Conservation (phyloP, 2,329 filamentous ascomycete genomes). For the Teratosphaeria zuluensis region DNA sequence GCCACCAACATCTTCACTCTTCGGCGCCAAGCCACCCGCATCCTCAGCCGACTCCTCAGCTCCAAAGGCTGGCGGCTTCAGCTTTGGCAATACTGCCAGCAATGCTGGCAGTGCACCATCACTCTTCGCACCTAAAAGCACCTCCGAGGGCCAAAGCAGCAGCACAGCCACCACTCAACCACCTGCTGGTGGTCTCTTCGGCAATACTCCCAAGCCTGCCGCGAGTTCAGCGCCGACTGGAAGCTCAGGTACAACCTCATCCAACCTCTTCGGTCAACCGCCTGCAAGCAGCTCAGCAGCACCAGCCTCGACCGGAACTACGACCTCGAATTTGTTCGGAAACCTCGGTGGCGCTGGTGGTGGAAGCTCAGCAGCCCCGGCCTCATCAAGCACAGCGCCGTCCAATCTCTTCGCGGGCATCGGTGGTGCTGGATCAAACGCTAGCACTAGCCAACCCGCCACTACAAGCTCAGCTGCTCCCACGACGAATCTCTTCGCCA, state of each 20-base stretch:
- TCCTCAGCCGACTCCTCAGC: conserved; percentile 6
- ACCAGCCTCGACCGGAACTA: neutral
- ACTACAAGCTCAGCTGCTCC: conserved; percentile 4
- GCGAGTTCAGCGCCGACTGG: neutral
- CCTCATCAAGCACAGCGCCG: neutral
- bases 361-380: neutral
- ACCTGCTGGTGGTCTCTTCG: neutral
- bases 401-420: neutral
- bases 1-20: conserved; percentile 2
- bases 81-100: neutral
- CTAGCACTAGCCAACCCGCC: conserved; percentile 1
- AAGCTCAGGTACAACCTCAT: neutral
- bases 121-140: neutral
- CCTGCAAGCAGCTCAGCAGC: neutral
- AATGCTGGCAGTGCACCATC: neutral
- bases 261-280: neutral
- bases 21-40: conserved; percentile 3
- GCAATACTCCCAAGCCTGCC: neutral
- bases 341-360: neutral
- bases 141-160: neutral
- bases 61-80: neutral
- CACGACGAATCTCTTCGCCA: conserved; percentile 6
- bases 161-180: neutral
- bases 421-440: neutral
- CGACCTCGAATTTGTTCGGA: neutral